Base-by-base conservation (phyloP, 352 stramenopile genomes). In the Phytophthora nicotianae region DNA sequence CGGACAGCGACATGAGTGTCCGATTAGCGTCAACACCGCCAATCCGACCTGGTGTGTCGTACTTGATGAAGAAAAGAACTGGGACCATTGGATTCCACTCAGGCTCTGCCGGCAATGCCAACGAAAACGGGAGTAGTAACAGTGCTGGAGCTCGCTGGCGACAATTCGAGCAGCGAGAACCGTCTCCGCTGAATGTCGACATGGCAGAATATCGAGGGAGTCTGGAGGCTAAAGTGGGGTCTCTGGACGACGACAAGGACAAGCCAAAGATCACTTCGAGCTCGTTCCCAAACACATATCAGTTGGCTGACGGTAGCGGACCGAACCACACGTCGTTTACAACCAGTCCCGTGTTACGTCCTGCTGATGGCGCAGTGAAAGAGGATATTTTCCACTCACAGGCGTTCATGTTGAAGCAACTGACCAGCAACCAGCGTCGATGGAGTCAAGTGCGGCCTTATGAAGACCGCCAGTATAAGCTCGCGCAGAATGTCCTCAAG, bases 371-470 rank as follows among this genome's bases (percentile, higher is more conserved):
- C 13, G 72, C 60, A 10, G 70, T 63, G 19, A 87, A 88, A 62
- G 84, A 90, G 8, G 81, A 89, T 27, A 69, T 93, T 41, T 93
- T 93, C 46, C 81, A 85, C 48, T 89, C 82, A 5, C 81, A 90
- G 43, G 82, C 78, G 13, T 88, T 77, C 58, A 89, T 92, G 35
- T 74, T 90, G 32, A 89, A 85, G 64, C 83, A 91, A 57, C 70
- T 96, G 24, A 96, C 88, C 16, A 94, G 83, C 46, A 99, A 99
- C 75, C 85, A 97, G 48, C 85, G 97, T 11, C 81, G 97, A 51
- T 99, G 97, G 97, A 98, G 86, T 50, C 97, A 99, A 78, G 95
- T 99, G 42, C 76, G 80, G 0, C 76, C 83, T 9, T 77, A 62
- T 24, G 79, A 90, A 67, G 75, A 83, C 37, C 73, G 72, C 16